Conservation (phyloP, 1,139 yeast genomes). For the Arxiozyma telluris region DNA sequence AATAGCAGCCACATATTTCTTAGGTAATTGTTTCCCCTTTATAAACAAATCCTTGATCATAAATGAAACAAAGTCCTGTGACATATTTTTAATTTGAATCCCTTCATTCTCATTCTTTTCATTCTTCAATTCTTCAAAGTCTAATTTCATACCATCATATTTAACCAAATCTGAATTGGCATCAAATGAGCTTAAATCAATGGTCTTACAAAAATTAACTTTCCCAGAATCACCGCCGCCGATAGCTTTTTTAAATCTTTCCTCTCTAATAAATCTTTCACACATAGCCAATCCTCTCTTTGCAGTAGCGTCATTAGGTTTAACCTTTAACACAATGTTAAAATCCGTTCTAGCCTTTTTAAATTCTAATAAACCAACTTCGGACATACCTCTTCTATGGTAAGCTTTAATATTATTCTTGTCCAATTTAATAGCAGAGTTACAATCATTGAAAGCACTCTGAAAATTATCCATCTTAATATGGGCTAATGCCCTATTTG, state of each 20-base stretch:
- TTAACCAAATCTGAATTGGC: slow-evolving; percentile 31
- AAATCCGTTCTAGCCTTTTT: slow-evolving; percentile 68
- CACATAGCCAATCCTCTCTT: slow-evolving; percentile 56
- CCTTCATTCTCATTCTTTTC: slow-evolving; percentile 28
- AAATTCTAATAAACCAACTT: slow-evolving; percentile 67
- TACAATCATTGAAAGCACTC: slow-evolving; percentile 69
- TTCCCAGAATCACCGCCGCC: slow-evolving; percentile 43
- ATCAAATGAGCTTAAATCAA: slow-evolving; percentile 44
- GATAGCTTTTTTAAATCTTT: slow-evolving; percentile 82
- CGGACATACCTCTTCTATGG: slow-evolving; percentile 74
- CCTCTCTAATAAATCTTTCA: slow-evolving; percentile 55
- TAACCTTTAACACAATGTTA: slow-evolving; percentile 48
- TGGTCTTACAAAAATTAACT: slow-evolving; percentile 35
- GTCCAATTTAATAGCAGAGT: slow-evolving; percentile 59
- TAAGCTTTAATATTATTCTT: slow-evolving; percentile 65
- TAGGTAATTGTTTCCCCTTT: slow-evolving; percentile 64
- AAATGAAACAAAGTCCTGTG: slow-evolving; percentile 48
- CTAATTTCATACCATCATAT: slow-evolving; percentile 58
- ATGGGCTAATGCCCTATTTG: slow-evolving; percentile 88
- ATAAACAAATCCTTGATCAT: slow-evolving; percentile 60
- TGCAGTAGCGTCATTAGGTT: slow-evolving; percentile 68
- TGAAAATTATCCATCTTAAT: slow-evolving; percentile 84
- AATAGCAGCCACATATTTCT: slow-evolving; percentile 76
- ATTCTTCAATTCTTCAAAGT: slow-evolving; percentile 32
- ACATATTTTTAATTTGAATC: slow-evolving; percentile 28